Base-by-base conservation (phyloP, 768 basidiomycete genomes). In the Pleurotus giganteus region DNA sequence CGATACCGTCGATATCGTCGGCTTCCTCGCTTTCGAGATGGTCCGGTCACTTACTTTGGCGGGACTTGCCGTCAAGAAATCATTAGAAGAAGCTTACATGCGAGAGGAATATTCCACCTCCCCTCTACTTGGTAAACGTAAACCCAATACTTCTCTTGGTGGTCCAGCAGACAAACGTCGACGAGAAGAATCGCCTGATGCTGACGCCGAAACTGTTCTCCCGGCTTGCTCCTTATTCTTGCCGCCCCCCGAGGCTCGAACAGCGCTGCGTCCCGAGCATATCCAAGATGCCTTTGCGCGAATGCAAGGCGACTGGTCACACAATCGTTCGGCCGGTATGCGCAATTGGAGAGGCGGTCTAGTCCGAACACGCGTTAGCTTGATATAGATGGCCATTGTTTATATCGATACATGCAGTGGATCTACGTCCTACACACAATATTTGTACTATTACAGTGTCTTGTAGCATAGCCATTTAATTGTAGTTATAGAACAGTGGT, bases 11-110 rank as follows among this genome's bases (percentile, higher is more conserved):
- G 95, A 98, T 65, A 95, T 97, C 56, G 92, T 98, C 62, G 95
- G 95, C 23, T 98, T 98, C 73, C 84, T 98, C 41, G 89, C 93
- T 0, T 98, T 96, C 70, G 95, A 98, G 69, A 94, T 96, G 87
- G 94, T 98, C 27, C 87, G 94, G 47, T 91, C 92, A 2, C 81
- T 98, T 45, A 94, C 93, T 0, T 79, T 96, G 37, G 91, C 90
- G 1, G 95, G 92, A 2, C 80, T 94, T 32, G 83, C 87, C 27
- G 87, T 94, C 63, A 92, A 92, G 70, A 86, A 83, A 60, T 79
- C 86, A 2, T 74, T 91, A 32, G 89, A 90, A 66, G 86, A 91
- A 56, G 80, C 85, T 2, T 80, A 82, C 60, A 70, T 87, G 7
- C 76, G 80, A 2, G 89, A 88, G 47, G 84, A 85, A 57, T 85